Evolutionary conservation across 192 early-diverging fungal genomes (phyloP).

Genomic region (Coemansia sp.): DNA sequence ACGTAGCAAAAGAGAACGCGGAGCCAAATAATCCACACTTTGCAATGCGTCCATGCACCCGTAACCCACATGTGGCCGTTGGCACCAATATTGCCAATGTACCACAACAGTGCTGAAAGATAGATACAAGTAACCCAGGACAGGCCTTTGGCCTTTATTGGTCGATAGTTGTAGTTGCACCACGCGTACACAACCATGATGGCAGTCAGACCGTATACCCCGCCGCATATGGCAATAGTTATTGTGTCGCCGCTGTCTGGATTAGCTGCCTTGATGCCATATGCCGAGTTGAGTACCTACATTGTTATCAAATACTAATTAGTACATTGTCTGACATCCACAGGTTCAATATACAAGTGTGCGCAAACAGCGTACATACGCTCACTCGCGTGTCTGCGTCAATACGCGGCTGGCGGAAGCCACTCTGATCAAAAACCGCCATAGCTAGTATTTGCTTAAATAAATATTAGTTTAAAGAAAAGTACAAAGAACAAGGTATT

Average conservation of each 20-base stretch:
- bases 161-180: conserved; percentile 44
- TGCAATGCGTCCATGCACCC: conserved; percentile 39
- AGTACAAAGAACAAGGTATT: background rate
- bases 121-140: conserved; percentile 37
- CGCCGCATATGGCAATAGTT: conserved; percentile 13
- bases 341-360: background rate
- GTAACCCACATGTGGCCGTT: conserved; percentile 38
- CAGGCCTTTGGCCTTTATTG: conserved; percentile 46
- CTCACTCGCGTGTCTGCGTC: background rate
- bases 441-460: background rate
- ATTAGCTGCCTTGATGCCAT: conserved; percentile 5
- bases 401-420: background rate
- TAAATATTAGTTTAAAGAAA: background rate
- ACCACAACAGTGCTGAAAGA: conserved; percentile 40
- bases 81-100: conserved; percentile 28
- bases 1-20: conserved; percentile 39
- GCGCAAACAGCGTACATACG: background rate
- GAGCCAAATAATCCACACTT: conserved; percentile 51
- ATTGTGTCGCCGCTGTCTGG: conserved; percentile 17
- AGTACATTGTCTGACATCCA: background rate
- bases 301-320: background rate
- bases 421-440: background rate
- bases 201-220: conserved; percentile 27
- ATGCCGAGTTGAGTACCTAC: conserved; percentile 5
- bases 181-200: conserved; percentile 37